Evolutionary conservation across 1,139 yeast genomes (phyloP), one percentile per base, ranked within the genome.

Genomic region (Hemisphaericaspora lyxosophila): DNA sequence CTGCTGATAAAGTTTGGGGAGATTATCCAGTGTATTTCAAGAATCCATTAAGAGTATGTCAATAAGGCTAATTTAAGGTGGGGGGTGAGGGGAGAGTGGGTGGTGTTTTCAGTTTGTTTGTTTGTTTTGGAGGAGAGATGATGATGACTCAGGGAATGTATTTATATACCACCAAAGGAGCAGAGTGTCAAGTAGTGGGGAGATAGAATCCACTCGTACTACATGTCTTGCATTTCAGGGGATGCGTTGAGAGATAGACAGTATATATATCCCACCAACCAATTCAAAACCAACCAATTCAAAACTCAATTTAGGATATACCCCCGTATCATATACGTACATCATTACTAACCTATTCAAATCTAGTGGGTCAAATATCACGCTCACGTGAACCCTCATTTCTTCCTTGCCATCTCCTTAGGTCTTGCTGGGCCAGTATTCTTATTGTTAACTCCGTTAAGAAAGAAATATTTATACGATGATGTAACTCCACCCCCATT

Each of bases 341-440:
- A 12, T 31, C 26, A n/a, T n/a, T 64, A 64, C 70, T 62, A 65
- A 63, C 67, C 36, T 3, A 6, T 16, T 11, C n/a, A 11, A 26
- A n/a, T n/a, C 24, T 47, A 83, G 87, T 85, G 88, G 85, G 63
- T 81, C 46, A 84, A 90, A 60, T 85, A 80, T 64, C 84, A 82
- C 51, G 85, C 92, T 29, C 87, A 85, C 65, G 80, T 80, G 49
- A 80, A 80, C 58, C 95, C 95, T 38, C 89, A 85, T 60, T 71
- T 85, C 50, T 83, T 85, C 62, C 81, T 73, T 58, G 73, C 92
- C n/a, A 74, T 80, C 19, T 70, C 73, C 28, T 69, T 85, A 51
- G 95, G 90, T 8, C 60, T 79, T 35, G 59, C 82, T 33, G 89
- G 86, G 7, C 94, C 94, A 12, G 62, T 78, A 13, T 70, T 84